Evolutionary conservation across 2,329 filamentous ascomycete species (phyloP).

Genomic region (Nemania serpens): DNA sequence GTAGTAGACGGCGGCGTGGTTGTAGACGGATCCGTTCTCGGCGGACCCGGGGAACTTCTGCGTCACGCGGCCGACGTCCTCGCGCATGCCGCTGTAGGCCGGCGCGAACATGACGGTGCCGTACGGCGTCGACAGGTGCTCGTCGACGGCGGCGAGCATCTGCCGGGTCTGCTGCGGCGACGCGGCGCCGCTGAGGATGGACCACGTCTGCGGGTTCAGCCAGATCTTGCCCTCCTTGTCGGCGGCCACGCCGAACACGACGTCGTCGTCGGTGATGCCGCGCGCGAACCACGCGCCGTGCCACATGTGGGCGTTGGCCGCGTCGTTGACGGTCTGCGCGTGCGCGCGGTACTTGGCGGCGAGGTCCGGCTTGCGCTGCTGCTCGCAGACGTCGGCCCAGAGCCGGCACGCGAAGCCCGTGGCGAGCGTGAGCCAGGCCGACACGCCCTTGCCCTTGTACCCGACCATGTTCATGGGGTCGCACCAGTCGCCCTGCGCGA

Average conservation of each 20-base stretch:
- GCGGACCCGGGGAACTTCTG: constrained; percentile 62
- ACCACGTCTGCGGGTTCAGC: constrained; percentile 62
- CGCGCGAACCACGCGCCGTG: constrained; percentile 61
- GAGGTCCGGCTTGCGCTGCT: constrained; percentile 45
- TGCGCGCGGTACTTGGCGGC: constrained; percentile 52
- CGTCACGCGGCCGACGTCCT: constrained; percentile 62
- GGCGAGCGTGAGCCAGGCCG: constrained; percentile 62
- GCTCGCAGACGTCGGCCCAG: constrained; percentile 58
- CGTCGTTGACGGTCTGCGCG: constrained; percentile 53
- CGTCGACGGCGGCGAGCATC: constrained; percentile 55
- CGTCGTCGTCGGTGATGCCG: constrained; percentile 61
- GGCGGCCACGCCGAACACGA: constrained; percentile 55
- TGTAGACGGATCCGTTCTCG: constrained; percentile 64
- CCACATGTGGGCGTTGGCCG: constrained; percentile 58
- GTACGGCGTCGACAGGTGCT: constrained; percentile 57
- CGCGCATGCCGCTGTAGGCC: constrained; percentile 58
- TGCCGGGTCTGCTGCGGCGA: constrained; percentile 45
- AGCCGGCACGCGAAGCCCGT: constrained; percentile 58
- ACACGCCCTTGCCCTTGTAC: constrained; percentile 61
- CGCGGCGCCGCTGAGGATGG: constrained; percentile 59
- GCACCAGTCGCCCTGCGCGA: constrained; percentile 64
- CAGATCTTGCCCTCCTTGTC: constrained; percentile 61
- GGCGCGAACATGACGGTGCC: constrained; percentile 62
- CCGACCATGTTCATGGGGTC: constrained; percentile 68
- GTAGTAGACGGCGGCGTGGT: constrained; percentile 61